These are phyloP conservation scores for Dissophora ornata DNA, from an alignment of 192 early-diverging fungal genomes.

Conservation along the genomic window DNA sequence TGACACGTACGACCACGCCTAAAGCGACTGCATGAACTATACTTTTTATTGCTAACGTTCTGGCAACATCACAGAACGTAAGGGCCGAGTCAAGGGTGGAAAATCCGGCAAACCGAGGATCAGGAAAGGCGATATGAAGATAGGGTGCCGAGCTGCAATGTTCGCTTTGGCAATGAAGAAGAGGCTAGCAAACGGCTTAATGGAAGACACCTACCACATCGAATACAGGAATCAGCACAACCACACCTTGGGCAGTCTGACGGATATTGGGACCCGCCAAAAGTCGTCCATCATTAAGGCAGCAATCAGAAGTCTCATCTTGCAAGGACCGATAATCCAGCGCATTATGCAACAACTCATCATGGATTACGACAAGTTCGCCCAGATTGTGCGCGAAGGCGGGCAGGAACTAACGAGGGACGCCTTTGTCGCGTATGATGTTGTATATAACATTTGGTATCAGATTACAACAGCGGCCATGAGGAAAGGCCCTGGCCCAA, in stretches of 20 bases:
- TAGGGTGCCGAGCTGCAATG: slow-evolving; percentile 3
- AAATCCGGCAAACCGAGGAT: slow-evolving; percentile 5
- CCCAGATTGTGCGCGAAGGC: background rate
- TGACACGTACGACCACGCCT: too few relatives aligned
- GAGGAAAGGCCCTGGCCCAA: slow-evolving; percentile 6
- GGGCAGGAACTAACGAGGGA: slow-evolving; percentile 8
- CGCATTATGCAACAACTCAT: slow-evolving; percentile 9
- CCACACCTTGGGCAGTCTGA: background rate
- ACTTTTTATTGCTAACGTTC: too few relatives aligned
- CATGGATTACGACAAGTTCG: slow-evolving; percentile 24
- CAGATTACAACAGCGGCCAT: background rate
- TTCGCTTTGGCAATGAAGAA: background rate
- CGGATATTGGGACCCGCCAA: slow-evolving; percentile 8
- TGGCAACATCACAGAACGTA: too few relatives aligned
- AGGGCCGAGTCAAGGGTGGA: slow-evolving; percentile 5
- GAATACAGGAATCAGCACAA: slow-evolving; percentile 11
- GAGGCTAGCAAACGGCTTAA: background rate
- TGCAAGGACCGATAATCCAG: slow-evolving; percentile 3
- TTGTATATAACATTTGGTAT: slow-evolving; percentile 30
- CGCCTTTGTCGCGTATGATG: slow-evolving; percentile 28
- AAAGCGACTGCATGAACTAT: too few relatives aligned
- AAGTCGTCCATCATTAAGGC: slow-evolving; percentile 10
- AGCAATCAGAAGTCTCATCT: background rate
- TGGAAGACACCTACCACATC: background rate
- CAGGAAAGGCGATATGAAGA: background rate